These are phyloP conservation scores for Orbilia ellipsospora DNA, from an alignment of 2,329 filamentous ascomycete genomes.

Conservation along the genomic window DNA sequence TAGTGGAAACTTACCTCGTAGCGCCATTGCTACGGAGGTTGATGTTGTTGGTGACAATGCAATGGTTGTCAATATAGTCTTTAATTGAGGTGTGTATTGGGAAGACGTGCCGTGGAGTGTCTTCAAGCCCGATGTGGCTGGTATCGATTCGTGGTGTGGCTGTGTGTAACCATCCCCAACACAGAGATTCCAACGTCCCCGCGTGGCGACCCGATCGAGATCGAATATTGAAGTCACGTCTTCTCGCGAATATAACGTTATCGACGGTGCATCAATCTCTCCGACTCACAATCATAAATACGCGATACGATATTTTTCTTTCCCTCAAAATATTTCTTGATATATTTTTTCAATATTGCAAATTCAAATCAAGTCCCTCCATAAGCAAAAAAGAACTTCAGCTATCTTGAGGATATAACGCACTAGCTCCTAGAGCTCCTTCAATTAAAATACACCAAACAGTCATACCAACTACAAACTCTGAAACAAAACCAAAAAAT, in stretches of 20 bases:
- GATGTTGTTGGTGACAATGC: slow-evolving; percentile 13
- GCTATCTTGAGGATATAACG: too few relatives aligned
- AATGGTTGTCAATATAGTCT: background rate
- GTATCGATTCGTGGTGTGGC: background rate
- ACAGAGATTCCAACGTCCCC: slow-evolving; percentile 35
- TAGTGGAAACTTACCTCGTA: slow-evolving; percentile 33
- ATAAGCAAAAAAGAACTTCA: too few relatives aligned
- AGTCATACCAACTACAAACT: too few relatives aligned
- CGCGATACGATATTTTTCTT: background rate
- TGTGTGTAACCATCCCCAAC: slow-evolving; percentile 55
- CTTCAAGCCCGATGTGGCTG: slow-evolving; percentile 24
- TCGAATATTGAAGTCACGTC: slow-evolving; percentile 3
- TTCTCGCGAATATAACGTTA: slow-evolving; percentile 44
- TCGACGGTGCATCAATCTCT: background rate
- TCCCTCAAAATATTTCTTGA: background rate
- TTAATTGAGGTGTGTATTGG: background rate
- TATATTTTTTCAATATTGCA: background rate
- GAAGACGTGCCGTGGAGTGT: slow-evolving; percentile 34
- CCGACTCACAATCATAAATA: slow-evolving; percentile 6
- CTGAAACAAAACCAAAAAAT: background rate
- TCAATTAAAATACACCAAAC: too few relatives aligned
- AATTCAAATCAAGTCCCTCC: too few relatives aligned
- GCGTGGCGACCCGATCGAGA: background rate
- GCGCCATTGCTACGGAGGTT: slow-evolving; percentile 37
- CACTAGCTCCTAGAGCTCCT: too few relatives aligned